Base-by-base conservation (phyloP, 2,329 filamentous ascomycete genomes). In the Trichoderma afroharzianum region DNA sequence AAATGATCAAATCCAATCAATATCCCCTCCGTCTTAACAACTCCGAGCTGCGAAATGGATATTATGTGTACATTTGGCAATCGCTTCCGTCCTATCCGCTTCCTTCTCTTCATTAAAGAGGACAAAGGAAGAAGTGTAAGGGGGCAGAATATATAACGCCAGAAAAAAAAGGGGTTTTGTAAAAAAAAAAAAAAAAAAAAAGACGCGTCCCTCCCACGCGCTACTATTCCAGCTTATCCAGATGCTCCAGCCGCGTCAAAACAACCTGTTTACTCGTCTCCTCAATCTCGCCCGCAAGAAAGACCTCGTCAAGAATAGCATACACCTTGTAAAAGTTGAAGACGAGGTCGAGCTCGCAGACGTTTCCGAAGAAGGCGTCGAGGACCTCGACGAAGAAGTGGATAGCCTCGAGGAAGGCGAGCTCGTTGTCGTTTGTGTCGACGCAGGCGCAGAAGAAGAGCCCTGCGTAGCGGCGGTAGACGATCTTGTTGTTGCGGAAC, bases 371-470 rank as follows among this genome's bases (percentile, higher is more conserved):
- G 84, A 99, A 99, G 79, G 95, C 91, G 86, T 99, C 96, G 78
- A 99, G 88, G 73, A 99, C 96, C 85, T 99, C 96, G 77, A 99
- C 96, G 79, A 99, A 99, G 86, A 99, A 99, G 84, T 99, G 96
- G 79, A 99, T 98, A 7, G 95, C 96, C 84, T 99, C 96, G 72
- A 99, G 88, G 79, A 94, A 98, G 30, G 96, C 95, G 73, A 99
- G 87, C 85, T 99, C 96, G 83, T 98, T 99, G 83, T 99, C 96
- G 82, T 98, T 98, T 66, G 95, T 97, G 83, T 99, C 96, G 80
- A 99, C 96, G 83, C 96, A 98, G 68, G 95, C 97, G 86, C 96
- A 99, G 86, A 99, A 99, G 89, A 99, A 99, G 72, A 99, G 90
- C 0, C 96, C 96, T 0, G 96, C 96, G 83, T 99, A 99, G 74